Evolutionary conservation across 2,329 filamentous ascomycete species (phyloP), one percentile per base, ranked within the genome.

Genomic region (Aureobasidium melanogenum): DNA sequence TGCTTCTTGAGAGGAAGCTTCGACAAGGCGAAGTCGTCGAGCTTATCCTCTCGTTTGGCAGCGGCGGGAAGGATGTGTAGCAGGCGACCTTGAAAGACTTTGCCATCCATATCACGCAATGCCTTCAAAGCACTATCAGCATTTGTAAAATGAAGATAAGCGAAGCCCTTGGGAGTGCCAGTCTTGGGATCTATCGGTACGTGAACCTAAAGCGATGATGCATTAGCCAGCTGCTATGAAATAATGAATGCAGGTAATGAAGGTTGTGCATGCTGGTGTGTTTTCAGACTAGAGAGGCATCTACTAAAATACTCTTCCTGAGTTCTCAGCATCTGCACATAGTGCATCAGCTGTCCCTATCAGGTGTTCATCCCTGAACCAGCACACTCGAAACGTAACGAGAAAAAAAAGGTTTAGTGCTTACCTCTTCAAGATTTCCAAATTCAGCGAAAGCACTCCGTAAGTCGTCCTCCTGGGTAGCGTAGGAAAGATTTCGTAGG

Each of bases 291-390:
- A 77, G 88, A 91, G 86, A 92, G 88, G 90, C 89, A 96, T 97
- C 93, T 99, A 99, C 94, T 97, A 99, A 96, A 95, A 96, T 94
- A 88, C 84, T 90, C 87, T 91, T 87, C 87, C 88, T 86, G 54
- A 85, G 91, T 81, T 72, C 68, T 85, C 89, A 92, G 95, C 92
- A 97, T 80, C 81, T 91, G 89, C 90, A 78, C 28, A 61, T 60
- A 71, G 76, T 81, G 88, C 88, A 93, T 97, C 89, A 91, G 93
- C 86, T 97, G 94, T 97, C 94, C 94, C 94, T 97, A 97, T 97
- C 94, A 85, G 88, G 88, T 84, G 79, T 90, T 97, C 93, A 97
- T 97, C 94, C 93, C 83, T 64, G 54, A 63, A 64, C 41, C 47
- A 55, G 48, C 41, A 50, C 32, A 22, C 39, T 38, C 41, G 59